These are phyloP conservation scores for Fusarium continuum DNA, from an alignment of 2,329 filamentous ascomycete species.

Conservation along the genomic window DNA sequence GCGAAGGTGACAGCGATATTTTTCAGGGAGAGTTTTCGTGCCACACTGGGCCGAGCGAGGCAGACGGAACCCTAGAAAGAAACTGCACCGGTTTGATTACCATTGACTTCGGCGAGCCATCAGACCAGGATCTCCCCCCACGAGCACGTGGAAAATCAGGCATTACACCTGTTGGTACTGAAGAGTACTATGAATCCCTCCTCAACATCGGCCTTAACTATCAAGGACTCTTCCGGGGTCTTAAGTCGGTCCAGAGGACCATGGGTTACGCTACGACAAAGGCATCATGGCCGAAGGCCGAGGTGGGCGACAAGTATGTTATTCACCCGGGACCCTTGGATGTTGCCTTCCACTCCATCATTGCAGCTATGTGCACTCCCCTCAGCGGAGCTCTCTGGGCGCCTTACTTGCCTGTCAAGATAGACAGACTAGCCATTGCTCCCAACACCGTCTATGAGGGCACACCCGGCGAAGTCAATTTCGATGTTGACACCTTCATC, in stretches of 20 bases:
- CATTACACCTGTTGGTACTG: background rate
- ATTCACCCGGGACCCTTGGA: constrained; percentile 1
- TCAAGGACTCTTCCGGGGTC: background rate
- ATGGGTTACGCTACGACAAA: constrained; percentile 7
- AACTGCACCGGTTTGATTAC: background rate
- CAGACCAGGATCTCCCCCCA: background rate
- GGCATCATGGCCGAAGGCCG: background rate
- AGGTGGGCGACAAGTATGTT: background rate
- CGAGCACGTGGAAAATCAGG: background rate
- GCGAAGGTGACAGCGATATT: background rate
- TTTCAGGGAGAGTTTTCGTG: constrained; percentile 1
- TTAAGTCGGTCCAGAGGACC: background rate
- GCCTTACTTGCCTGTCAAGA: background rate
- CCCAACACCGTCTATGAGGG: background rate
- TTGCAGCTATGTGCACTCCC: background rate
- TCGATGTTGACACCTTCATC: background rate
- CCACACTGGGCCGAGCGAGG: background rate
- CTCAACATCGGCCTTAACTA: background rate
- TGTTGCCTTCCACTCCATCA: background rate
- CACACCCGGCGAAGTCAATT: background rate
- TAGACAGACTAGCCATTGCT: background rate
- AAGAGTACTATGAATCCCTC: background rate
- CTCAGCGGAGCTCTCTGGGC: background rate
- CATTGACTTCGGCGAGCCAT: background rate
- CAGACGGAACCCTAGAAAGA: background rate